Percentiles rank a stretch among this genome's conserved stretches.
Evolutionary conservation across 1,139 yeast species (phyloP).

Genomic region (Geotrichum cucujoidarum): DNA sequence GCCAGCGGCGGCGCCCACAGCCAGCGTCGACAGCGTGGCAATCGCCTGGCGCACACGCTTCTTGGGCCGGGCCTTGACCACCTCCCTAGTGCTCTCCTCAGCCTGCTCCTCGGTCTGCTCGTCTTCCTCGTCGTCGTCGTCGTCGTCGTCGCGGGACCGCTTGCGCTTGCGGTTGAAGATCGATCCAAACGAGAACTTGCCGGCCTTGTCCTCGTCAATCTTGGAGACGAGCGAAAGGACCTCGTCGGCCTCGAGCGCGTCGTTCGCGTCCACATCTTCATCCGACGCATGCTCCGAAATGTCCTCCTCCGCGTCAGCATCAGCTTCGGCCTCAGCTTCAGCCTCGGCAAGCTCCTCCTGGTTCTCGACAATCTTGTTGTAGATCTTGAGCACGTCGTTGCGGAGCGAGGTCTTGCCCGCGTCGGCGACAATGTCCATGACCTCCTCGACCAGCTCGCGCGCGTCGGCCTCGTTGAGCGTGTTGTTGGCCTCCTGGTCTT

Average conservation of each 20-base stretch:
- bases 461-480: not conserved
- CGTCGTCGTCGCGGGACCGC: conserved; percentile 5
- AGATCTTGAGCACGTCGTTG: not conserved
- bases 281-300: not conserved
- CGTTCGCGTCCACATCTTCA: not conserved
- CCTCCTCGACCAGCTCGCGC: not conserved
- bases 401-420: not conserved
- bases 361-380: not conserved
- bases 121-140: not conserved
- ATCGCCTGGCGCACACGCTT: conserved; percentile 7
- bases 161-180: conserved; percentile 7
- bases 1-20: conserved; percentile 27
- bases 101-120: not conserved
- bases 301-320: not conserved
- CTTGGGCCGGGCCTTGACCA: not conserved
- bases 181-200: not conserved
- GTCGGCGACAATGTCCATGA: not conserved
- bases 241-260: not conserved
- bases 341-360: not conserved
- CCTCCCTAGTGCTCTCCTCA: not conserved
- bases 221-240: not conserved
- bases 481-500: conserved; percentile 1
- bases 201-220: not conserved
- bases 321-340: not conserved
- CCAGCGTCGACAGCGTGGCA: conserved; percentile 14